These are phyloP conservation scores for Stereum hirsutum DNA, from an alignment of 1,284 basidiomycete genomes.

Conservation along the genomic window DNA sequence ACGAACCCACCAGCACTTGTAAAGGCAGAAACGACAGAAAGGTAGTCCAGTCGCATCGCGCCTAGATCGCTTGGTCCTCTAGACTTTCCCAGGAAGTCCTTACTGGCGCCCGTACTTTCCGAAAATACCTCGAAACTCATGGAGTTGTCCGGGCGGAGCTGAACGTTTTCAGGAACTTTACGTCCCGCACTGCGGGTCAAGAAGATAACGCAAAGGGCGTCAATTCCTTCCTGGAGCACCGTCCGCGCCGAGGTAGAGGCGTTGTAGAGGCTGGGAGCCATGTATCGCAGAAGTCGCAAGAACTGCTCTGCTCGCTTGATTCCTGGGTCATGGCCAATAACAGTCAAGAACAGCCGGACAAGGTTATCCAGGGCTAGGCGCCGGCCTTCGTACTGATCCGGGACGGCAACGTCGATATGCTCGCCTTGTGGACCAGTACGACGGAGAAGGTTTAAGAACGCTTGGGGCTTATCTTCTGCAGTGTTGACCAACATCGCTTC, in stretches of 20 bases:
- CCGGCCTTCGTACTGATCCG: conserved; percentile 53
- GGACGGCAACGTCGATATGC: conserved; percentile 35
- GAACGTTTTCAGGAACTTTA: conserved; percentile 31
- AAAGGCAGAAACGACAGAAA: conserved; percentile 49
- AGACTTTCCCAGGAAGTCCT: conserved; percentile 30
- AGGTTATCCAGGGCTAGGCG: conserved; percentile 59
- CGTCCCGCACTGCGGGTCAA: conserved; percentile 33
- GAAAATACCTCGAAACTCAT: conserved; percentile 14
- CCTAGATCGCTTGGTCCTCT: conserved; percentile 42
- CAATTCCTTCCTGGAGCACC: conserved; percentile 59
- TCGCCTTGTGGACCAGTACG: conserved; percentile 28
- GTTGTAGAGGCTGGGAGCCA: conserved; percentile 52
- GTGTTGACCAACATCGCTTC: conserved; percentile 64
- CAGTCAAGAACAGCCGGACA: conserved; percentile 66
- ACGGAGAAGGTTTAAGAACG: conserved; percentile 48
- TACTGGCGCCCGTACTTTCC: conserved; percentile 20
- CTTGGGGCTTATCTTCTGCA: conserved; percentile 59
- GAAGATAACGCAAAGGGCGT: conserved; percentile 55
- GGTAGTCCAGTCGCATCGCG: conserved; percentile 56
- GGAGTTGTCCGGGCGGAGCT: conserved; percentile 20
- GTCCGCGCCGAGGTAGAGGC: conserved; percentile 37
- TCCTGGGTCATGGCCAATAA: conserved; percentile 69
- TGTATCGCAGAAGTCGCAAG: conserved; percentile 48
- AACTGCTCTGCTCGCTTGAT: conserved; percentile 62
- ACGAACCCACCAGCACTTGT: conserved; percentile 48